phyloP scores from a whole-genome alignment of 306 rosid species.

The Prunus mira region DNA sequence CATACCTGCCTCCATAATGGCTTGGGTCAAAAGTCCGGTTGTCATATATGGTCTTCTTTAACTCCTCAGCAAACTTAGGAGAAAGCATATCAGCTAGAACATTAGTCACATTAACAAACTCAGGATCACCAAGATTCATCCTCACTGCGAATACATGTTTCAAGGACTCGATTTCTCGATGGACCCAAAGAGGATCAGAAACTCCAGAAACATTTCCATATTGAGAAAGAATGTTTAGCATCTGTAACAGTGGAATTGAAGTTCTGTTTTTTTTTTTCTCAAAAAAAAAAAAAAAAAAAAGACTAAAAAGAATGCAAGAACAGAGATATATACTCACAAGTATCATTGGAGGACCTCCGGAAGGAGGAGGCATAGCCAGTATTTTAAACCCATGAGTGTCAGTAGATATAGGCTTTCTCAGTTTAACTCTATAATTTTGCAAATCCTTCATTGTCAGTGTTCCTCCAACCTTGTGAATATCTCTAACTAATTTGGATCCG shows the following conservation, averaged over 20 bases:
- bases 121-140: slow-evolving; percentile 91
- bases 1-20: slow-evolving; percentile 77
- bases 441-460: slow-evolving; percentile 58
- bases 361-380: slow-evolving; percentile 84
- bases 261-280: neutral
- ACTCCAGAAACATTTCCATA: slow-evolving; percentile 59
- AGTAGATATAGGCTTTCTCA: slow-evolving; percentile 41
- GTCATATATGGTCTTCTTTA: slow-evolving; percentile 61
- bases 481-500: slow-evolving; percentile 58
- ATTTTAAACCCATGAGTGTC: slow-evolving; percentile 50
- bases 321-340: slow-evolving; percentile 47
- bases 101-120: slow-evolving; percentile 51
- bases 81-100: slow-evolving; percentile 82
- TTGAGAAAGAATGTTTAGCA: slow-evolving; percentile 69
- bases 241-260: slow-evolving; percentile 34
- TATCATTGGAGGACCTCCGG: slow-evolving; percentile 80
- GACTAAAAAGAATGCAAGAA: neutral
- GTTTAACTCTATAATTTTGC: slow-evolving; percentile 43
- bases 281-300: neutral
- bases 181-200: slow-evolving; percentile 64
- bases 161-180: slow-evolving; percentile 73
- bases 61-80: slow-evolving; percentile 49
- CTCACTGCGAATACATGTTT: slow-evolving; percentile 68
- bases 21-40: slow-evolving; percentile 54
- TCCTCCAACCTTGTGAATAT: slow-evolving; percentile 68